Conservation (phyloP, 2,329 filamentous ascomycete species). For the Daldinia sp. region DNA sequence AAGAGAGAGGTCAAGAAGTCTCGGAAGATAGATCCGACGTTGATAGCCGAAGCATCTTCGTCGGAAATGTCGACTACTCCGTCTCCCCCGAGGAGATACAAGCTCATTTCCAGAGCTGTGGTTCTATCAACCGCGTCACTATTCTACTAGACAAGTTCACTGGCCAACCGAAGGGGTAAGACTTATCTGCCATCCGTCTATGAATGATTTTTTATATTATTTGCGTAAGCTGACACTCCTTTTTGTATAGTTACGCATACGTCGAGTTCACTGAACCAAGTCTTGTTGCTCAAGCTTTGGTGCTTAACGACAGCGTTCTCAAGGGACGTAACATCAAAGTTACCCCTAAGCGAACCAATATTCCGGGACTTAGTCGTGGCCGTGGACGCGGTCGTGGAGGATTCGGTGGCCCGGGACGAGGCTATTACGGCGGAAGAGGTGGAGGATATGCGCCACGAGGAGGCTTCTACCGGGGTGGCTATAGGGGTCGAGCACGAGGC, state of each 20-base stretch:
- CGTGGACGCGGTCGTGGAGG: constrained; percentile 68
- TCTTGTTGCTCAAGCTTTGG: constrained; percentile 90
- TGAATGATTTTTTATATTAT: background rate
- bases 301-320: constrained; percentile 96
- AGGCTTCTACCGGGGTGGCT: constrained; percentile 68
- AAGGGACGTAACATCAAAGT: constrained; percentile 97
- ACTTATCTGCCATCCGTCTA: constrained; percentile 10
- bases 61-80: constrained; percentile 98
- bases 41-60: constrained; percentile 95
- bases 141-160: constrained; percentile 98
- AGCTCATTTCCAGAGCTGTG: constrained; percentile 96
- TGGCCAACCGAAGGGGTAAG: constrained; percentile 98
- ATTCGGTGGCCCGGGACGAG: constrained; percentile 61
- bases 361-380: constrained; percentile 92
- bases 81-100: constrained; percentile 98
- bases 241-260: constrained; percentile 84
- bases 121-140: constrained; percentile 97
- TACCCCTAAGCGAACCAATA: constrained; percentile 91
- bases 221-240: constrained; percentile 11
- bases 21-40: constrained; percentile 96
- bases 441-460: constrained; percentile 63
- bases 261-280: constrained; percentile 97
- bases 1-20: constrained; percentile 84
- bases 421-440: constrained; percentile 65
- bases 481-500: constrained; percentile 68